Base-by-base conservation (phyloP, 2,329 filamentous ascomycete genomes). In the Claviceps capensis region DNA sequence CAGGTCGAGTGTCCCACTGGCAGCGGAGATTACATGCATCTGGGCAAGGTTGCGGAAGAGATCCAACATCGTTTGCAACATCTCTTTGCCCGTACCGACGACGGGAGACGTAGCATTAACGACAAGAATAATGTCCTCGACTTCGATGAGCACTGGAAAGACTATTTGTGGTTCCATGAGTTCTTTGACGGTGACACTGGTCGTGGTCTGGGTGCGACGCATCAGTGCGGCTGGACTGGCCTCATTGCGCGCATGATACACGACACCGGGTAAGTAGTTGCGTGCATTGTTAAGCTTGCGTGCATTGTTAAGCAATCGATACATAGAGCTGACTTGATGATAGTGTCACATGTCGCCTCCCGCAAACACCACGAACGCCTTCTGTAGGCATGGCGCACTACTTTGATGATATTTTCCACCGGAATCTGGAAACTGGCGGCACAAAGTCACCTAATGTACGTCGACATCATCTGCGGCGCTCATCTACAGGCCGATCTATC, bases 221-320 rank as follows among this genome's bases (percentile, higher is more conserved):
- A 97, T 68, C 93, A 97, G 68, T 95, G 88, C 63, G 91, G 91
- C 48, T 97, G 93, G 91, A 96, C 91, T 40, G 91, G 91, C 23
- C 69, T 97, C 59, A 89, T 97, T 65, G 91, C 91, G 26, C 90
- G 94, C 69, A 86, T 97, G 81, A 97, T 97, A 54, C 91, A 97
- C 61, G 93, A 97, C 63, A 96, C 91, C 59, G 91, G 90, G 87
- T 93, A 82, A 73, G 83, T 71, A 7, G n/a, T 9, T 2, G n/a
- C n/a, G 11, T 42, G 8, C 19, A n/a, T 22, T 13, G 11, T 43
- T 7, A 14, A 47, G 16, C 16, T 9, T 2, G n/a, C n/a, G 11
- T 42, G 8, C 19, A n/a, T 22, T 13, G 11, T 43, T 7, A 14
- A 47, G 16, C 16, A 38, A 30, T 6, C 26, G 43, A 46, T 17